These are phyloP conservation scores for Zymoseptoria ardabiliae DNA, from an alignment of 2,329 filamentous ascomycete species.

Conservation along the genomic window DNA sequence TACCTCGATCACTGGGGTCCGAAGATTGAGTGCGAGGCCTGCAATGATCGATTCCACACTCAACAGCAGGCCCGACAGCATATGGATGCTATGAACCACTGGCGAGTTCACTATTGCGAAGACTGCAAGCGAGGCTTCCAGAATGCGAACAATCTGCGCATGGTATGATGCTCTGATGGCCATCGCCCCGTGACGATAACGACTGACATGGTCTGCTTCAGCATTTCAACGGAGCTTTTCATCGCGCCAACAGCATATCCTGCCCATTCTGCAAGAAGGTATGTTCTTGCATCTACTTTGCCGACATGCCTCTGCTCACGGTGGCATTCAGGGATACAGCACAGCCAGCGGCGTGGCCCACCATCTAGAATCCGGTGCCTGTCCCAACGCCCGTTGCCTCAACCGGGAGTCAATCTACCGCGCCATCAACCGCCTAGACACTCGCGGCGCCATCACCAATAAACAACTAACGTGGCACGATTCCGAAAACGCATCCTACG, in stretches of 20 bases:
- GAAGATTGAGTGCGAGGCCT: slow-evolving; percentile 24
- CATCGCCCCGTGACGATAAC: slow-evolving; percentile 25
- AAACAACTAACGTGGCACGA: slow-evolving; percentile 43
- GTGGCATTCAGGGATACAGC: slow-evolving; percentile 27
- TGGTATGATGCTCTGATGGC: slow-evolving; percentile 24
- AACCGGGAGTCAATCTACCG: slow-evolving; percentile 45
- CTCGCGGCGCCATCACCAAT: slow-evolving; percentile 44
- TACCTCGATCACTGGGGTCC: slow-evolving; percentile 19
- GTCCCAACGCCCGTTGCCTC: slow-evolving; percentile 38
- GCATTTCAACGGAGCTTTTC: slow-evolving; percentile 50
- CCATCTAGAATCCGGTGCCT: slow-evolving; percentile 52
- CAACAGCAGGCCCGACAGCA: slow-evolving; percentile 18
- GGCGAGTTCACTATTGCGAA: slow-evolving; percentile 24
- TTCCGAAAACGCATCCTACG: slow-evolving; percentile 25
- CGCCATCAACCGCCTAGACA: slow-evolving; percentile 43
- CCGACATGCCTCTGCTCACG: background rate
- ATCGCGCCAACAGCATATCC: slow-evolving; percentile 38
- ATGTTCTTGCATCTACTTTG: background rate
- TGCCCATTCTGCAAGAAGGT: slow-evolving; percentile 50
- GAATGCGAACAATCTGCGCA: slow-evolving; percentile 28
- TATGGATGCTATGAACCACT: slow-evolving; percentile 26
- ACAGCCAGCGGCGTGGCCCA: slow-evolving; percentile 49
- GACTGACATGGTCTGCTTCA: slow-evolving; percentile 29
- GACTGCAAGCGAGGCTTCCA: slow-evolving; percentile 27
- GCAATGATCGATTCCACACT: slow-evolving; percentile 15